Percentiles rank a stretch among this genome's conserved stretches.
phyloP scores from a whole-genome alignment of 176 grass and related monocot genomes.

The Triticum aestivum region IWGSC_CS_RefSeq_v2.1 NC_057812.1:719566590-719567089 shows the following conservation, averaged over 20 bases:
- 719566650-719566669: neutral
- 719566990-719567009: neutral
- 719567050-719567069: conserved; percentile 2
- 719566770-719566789: neutral
- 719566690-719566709: conserved; percentile 47
- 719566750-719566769: neutral
- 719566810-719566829: neutral
- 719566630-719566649: neutral
- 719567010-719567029: neutral
- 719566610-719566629: conserved; percentile 23
- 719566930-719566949: too few relatives aligned
- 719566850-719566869: neutral
- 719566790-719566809: neutral
- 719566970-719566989: neutral
- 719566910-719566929: too few relatives aligned
- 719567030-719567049: neutral
- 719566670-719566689: conserved; percentile 18
- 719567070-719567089: conserved; percentile 33
- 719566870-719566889: neutral
- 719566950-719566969: neutral
- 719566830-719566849: conserved; percentile 37
- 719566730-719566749: neutral
- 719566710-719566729: conserved; percentile 25
- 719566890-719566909: neutral
- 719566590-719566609: neutral